These are phyloP conservation scores for Eucalyptus marginata DNA, from an alignment of 345 rosid genomes.

Conservation along the genomic window DNA sequence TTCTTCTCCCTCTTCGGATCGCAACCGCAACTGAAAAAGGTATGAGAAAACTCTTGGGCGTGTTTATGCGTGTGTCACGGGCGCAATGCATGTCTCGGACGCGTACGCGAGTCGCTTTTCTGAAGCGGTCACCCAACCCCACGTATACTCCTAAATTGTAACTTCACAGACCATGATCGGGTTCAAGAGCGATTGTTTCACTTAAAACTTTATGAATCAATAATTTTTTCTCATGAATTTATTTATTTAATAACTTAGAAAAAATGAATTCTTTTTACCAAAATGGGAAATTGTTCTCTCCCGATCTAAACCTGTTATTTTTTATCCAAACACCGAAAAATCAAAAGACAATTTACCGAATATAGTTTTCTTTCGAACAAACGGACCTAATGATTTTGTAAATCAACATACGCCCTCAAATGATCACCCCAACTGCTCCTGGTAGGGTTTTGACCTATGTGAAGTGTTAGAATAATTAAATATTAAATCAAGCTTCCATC, in stretches of 20 bases:
- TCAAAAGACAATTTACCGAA: neutral
- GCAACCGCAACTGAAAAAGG: neutral
- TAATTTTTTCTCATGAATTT: no score
- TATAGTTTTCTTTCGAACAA: rapidly evolving
- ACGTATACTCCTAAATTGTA: neutral
- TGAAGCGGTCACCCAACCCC: neutral
- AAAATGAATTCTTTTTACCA: rapidly evolving
- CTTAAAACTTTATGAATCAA: rapidly evolving
- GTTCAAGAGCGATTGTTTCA: neutral
- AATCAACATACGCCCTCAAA: neutral
- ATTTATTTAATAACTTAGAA: no score
- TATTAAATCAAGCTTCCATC: rapidly evolving
- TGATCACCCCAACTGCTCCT: rapidly evolving
- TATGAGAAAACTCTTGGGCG: rapidly evolving
- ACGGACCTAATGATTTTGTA: rapidly evolving
- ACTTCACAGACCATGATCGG: no score
- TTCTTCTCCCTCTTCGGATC: neutral
- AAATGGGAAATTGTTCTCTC: neutral
- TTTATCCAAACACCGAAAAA: rapidly evolving
- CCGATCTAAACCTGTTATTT: neutral
- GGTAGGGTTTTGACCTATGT: rapidly evolving
- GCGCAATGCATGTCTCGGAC: neutral
- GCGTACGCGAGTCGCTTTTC: rapidly evolving
- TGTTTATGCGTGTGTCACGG: neutral
- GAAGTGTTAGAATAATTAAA: neutral